These are phyloP conservation scores for Thelonectria rubi DNA, from an alignment of 2,329 filamentous ascomycete genomes.

Conservation along the genomic window DNA sequence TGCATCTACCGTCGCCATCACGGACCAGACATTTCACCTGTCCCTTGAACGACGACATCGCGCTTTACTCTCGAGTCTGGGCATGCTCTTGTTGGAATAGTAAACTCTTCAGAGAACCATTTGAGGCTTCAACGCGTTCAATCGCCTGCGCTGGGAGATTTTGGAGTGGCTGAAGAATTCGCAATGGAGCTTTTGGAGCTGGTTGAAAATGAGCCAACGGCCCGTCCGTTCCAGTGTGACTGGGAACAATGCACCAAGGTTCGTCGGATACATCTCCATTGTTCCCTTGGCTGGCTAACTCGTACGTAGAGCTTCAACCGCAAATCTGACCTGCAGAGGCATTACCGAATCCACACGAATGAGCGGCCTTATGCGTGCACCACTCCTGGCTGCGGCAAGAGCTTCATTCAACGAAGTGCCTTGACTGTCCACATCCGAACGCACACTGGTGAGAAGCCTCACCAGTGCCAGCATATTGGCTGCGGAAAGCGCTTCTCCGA, in stretches of 20 bases:
- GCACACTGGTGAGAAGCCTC: conserved; percentile 77
- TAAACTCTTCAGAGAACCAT: background rate
- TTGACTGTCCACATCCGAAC: conserved; percentile 76
- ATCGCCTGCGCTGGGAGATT: conserved; percentile 9
- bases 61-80: conserved; percentile 3
- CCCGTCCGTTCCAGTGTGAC: conserved; percentile 71
- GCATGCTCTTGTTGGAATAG: conserved; percentile 17
- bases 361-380: conserved; percentile 72
- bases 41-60: background rate
- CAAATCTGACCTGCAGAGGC: conserved; percentile 75
- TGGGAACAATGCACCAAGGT: conserved; percentile 72
- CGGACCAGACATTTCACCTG: conserved; percentile 1
- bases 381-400: conserved; percentile 70
- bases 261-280: conserved; percentile 2
- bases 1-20: background rate
- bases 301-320: conserved; percentile 71
- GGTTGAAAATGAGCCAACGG: conserved; percentile 69
- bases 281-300: conserved; percentile 22
- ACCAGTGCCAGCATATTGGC: conserved; percentile 71
- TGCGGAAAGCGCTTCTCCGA: conserved; percentile 77
- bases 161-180: conserved; percentile 5
- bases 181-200: conserved; percentile 70
- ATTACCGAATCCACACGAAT: conserved; percentile 77
- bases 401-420: conserved; percentile 76
- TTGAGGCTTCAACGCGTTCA: background rate